A percentile compares a stretch with the other conserved stretches of the same genome.
These are phyloP conservation scores for Oryza officinalis DNA, from an alignment of 176 grass and related monocot species.

Conservation along the genomic window DNA sequence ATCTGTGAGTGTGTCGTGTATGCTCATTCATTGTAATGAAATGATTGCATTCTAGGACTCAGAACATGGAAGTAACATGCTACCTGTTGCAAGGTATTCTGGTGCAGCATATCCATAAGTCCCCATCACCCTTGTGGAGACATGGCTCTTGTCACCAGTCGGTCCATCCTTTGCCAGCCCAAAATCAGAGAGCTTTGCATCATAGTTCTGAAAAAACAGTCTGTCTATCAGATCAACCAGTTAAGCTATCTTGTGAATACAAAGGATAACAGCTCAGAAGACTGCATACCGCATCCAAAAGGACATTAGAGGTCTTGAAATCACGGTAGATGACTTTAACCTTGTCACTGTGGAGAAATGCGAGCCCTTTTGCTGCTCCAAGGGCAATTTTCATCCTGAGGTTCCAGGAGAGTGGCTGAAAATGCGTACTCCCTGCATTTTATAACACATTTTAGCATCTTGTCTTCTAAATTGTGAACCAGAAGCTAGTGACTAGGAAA, in stretches of 20 bases:
- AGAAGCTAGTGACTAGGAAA: background rate
- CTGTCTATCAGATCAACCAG: background rate
- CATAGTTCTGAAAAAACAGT: conserved; percentile 56
- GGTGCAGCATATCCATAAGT: conserved; percentile 88
- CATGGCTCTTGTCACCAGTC: conserved; percentile 66
- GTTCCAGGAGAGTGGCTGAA: conserved; percentile 73
- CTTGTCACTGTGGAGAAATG: conserved; percentile 80
- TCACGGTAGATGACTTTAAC: conserved; percentile 84
- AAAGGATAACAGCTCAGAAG: background rate
- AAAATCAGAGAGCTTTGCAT: conserved; percentile 90
- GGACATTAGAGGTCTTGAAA: conserved; percentile 91
- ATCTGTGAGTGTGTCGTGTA: background rate
- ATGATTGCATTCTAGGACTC: background rate
- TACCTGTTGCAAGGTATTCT: conserved; percentile 85
- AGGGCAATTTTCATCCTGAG: conserved; percentile 80
- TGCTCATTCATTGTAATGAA: background rate
- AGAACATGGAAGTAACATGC: background rate
- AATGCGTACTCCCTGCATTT: conserved; percentile 54
- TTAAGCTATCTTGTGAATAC: background rate
- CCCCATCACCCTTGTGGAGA: conserved; percentile 88
- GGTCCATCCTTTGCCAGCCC: conserved; percentile 84
- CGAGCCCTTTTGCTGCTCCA: conserved; percentile 76
- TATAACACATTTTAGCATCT: conserved; percentile 13
- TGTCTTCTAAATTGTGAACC: conserved; percentile 2
- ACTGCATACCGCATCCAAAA: conserved; percentile 61